Evolutionary conservation across 306 rosid species (phyloP).

Genomic region (Macrotyloma uniflorum): DNA sequence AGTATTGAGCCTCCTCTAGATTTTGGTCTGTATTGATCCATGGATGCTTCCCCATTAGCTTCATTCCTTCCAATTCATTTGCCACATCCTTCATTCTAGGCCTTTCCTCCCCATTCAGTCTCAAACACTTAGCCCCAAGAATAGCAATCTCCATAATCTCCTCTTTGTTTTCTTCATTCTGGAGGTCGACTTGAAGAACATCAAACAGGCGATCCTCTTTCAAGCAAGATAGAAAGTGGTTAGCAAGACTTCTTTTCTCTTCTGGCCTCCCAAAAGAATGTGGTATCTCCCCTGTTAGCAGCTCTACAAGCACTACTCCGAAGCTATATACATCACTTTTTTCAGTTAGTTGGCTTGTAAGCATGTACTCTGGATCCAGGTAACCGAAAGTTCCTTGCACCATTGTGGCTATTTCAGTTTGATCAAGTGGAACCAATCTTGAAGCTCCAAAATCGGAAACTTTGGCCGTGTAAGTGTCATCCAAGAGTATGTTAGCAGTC

Average conservation of each 20-base stretch:
- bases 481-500: conserved; percentile 49
- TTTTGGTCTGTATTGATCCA: background rate
- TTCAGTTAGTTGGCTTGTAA: conserved; percentile 2
- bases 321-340: background rate
- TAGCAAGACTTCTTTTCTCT: background rate
- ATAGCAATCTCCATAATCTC: conserved; percentile 31
- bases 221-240: background rate
- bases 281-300: background rate
- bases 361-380: background rate
- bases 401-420: background rate
- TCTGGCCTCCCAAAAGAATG: background rate
- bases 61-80: background rate
- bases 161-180: conserved; percentile 23
- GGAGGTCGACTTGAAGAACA: background rate
- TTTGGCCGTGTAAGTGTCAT: background rate
- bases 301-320: background rate
- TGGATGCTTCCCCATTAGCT: background rate
- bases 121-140: conserved; percentile 39
- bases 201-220: background rate
- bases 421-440: background rate
- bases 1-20: background rate
- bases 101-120: conserved; percentile 13
- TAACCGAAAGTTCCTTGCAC: background rate
- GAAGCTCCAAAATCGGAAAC: conserved; percentile 11
- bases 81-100: conserved; percentile 5